These are phyloP conservation scores for Trametes cinnabarina DNA, from an alignment of 768 basidiomycete species.

Conservation along the genomic window DNA sequence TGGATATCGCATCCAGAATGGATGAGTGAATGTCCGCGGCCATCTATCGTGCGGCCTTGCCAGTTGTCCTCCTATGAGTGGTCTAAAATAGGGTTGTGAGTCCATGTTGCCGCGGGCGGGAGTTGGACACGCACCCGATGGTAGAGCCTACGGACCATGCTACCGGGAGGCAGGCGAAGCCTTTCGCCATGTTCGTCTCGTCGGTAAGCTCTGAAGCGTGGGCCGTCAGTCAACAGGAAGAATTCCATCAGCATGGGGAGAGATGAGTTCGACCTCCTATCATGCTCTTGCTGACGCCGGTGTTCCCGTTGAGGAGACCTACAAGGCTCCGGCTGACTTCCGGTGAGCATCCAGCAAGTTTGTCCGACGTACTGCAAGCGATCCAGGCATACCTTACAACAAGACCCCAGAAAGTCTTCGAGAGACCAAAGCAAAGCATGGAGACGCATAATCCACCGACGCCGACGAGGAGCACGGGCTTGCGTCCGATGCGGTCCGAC, in stretches of 20 bases:
- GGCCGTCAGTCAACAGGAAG: neutral
- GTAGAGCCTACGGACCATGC: slow-evolving; percentile 31
- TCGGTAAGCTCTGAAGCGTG: slow-evolving; percentile 33
- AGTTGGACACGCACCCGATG: slow-evolving; percentile 24
- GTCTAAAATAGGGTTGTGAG: slow-evolving; percentile 18
- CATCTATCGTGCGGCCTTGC: slow-evolving; percentile 35
- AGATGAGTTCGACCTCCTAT: slow-evolving; percentile 38
- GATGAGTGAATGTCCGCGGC: slow-evolving; percentile 28
- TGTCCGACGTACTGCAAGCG: too few species aligned
- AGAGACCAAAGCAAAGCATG: slow-evolving; percentile 37
- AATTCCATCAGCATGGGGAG: neutral
- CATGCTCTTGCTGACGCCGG: slow-evolving; percentile 71
- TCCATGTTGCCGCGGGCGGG: neutral
- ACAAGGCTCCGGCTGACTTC: slow-evolving; percentile 59
- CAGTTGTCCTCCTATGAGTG: slow-evolving; percentile 34
- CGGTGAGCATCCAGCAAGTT: neutral
- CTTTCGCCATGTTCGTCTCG: slow-evolving; percentile 35
- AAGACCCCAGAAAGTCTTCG: slow-evolving; percentile 31
- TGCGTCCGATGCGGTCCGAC: slow-evolving; percentile 49
- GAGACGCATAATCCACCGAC: slow-evolving; percentile 33
- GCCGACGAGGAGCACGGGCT: slow-evolving; percentile 45
- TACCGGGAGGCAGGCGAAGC: slow-evolving; percentile 31
- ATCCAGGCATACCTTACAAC: slow-evolving; percentile 25
- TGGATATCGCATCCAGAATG: slow-evolving; percentile 34
- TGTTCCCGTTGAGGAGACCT: slow-evolving; percentile 67